A percentile compares a stretch with the other conserved stretches of the same genome.
phyloP scores from a whole-genome alignment of 306 rosid genomes.

The Prosopis cineraria region DNA sequence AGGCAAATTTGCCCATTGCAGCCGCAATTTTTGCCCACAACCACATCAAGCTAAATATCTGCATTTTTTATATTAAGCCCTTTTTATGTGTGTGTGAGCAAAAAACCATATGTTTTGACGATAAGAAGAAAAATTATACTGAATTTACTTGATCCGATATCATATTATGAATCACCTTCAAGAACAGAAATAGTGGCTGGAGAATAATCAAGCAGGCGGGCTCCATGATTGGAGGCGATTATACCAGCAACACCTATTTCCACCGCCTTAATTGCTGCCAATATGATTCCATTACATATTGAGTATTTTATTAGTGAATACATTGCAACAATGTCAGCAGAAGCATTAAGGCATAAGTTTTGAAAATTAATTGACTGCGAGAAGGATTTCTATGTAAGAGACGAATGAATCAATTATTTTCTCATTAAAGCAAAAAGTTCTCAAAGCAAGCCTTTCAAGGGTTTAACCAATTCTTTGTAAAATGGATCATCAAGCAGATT shows the following conservation, averaged over 20 bases:
- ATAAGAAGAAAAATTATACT: background rate
- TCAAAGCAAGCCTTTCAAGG: background rate
- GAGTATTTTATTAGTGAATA: background rate
- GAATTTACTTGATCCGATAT: background rate
- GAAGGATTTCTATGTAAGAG: background rate
- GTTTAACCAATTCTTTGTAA: background rate
- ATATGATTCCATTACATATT: background rate
- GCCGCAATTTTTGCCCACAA: background rate
- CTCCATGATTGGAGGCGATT: conserved; percentile 43
- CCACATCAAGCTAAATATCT: background rate
- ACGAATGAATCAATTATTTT: background rate
- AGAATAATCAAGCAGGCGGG: conserved; percentile 39
- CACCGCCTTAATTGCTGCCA: conserved; percentile 35
- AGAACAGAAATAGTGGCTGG: conserved; percentile 41
- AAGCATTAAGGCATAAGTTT: background rate
- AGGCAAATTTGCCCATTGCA: too few relatives aligned
- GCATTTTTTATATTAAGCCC: background rate
- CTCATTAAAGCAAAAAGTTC: background rate
- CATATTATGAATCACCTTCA: conserved; percentile 23
- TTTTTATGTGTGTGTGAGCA: background rate
- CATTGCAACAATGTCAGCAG: background rate
- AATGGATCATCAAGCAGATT: background rate
- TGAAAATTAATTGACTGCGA: background rate
- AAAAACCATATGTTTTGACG: background rate
- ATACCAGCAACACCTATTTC: conserved; percentile 38